A percentile compares a stretch with the other conserved stretches of the same genome.
These are phyloP conservation scores for Trichoderma asperellum DNA, from an alignment of 2,329 filamentous ascomycete species.

Conservation along the genomic window DNA sequence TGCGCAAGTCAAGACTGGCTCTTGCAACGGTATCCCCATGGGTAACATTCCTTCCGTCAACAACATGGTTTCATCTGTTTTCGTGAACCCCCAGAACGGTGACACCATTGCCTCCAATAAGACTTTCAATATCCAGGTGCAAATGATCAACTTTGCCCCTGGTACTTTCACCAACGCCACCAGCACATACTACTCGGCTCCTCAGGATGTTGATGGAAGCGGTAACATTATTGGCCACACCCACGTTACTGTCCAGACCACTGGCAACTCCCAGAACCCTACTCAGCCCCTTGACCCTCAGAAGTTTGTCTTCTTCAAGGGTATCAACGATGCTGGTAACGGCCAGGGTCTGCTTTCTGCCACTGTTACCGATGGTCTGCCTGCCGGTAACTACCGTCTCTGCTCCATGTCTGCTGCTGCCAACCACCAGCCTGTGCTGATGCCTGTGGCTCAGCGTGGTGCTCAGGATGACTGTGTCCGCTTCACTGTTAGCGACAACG, in stretches of 20 bases:
- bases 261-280: conserved; percentile 56
- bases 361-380: conserved; percentile 60
- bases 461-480: conserved; percentile 67
- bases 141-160: conserved; percentile 56
- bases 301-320: conserved; percentile 67
- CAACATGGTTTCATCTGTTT: conserved; percentile 62
- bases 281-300: conserved; percentile 55
- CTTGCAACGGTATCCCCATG: conserved; percentile 66
- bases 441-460: conserved; percentile 70
- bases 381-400: conserved; percentile 65
- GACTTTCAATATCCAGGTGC: conserved; percentile 58
- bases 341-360: conserved; percentile 58
- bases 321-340: conserved; percentile 65
- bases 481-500: conserved; percentile 54
- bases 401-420: conserved; percentile 66
- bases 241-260: conserved; percentile 62
- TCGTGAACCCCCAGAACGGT: conserved; percentile 57
- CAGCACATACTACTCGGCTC: conserved; percentile 64
- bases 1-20: conserved; percentile 59
- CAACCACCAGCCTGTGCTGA: conserved; percentile 69
- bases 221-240: conserved; percentile 63
- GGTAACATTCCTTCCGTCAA: conserved; percentile 60
- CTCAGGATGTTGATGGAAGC: conserved; percentile 54
- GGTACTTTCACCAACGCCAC: conserved; percentile 66
- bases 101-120: conserved; percentile 52